Percentiles rank a stretch among this genome's conserved stretches.
These are phyloP conservation scores for Starmerella tilneyi DNA, from an alignment of 805 yeast species.

Conservation along the genomic window DNA sequence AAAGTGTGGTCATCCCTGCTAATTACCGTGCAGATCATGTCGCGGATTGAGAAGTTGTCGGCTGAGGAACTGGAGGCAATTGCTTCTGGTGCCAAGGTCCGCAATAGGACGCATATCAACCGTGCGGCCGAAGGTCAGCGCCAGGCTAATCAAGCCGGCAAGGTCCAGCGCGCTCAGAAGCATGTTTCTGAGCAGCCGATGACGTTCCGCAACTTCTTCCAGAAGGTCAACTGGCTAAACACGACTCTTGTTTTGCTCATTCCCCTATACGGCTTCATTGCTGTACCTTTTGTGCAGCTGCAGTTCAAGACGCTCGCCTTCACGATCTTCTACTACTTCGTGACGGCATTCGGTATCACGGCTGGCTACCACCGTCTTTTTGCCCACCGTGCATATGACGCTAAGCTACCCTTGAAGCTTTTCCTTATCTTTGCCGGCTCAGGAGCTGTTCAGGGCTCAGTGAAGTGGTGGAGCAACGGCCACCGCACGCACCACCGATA, in stretches of 20 bases:
- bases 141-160: conserved; percentile 18
- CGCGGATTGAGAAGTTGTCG: conserved; percentile 25
- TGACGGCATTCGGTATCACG: conserved; percentile 63
- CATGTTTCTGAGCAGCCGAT: conserved; percentile 67
- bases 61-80: conserved; percentile 30
- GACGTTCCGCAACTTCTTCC: conserved; percentile 61
- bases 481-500: conserved; percentile 87
- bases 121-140: conserved; percentile 18
- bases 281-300: conserved; percentile 39
- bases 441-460: conserved; percentile 67
- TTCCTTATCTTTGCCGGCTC: conserved; percentile 53
- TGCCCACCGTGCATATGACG: conserved; percentile 51
- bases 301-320: conserved; percentile 43
- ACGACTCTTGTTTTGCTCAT: conserved; percentile 44
- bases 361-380: conserved; percentile 76
- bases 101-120: conserved; percentile 28
- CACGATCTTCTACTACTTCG: conserved; percentile 44
- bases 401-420: conserved; percentile 38
- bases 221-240: conserved; percentile 69
- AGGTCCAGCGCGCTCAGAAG: conserved; percentile 25
- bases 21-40: too few species aligned
- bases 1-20: background rate
- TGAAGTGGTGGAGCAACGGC: conserved; percentile 67
- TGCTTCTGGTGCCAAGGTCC: conserved; percentile 30
- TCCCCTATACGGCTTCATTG: conserved; percentile 43